Evolutionary conservation across 495 filamentous ascomycete genomes (phyloP), one percentile per base, ranked within the genome.

Genomic region (Amorphotheca resinae): DNA sequence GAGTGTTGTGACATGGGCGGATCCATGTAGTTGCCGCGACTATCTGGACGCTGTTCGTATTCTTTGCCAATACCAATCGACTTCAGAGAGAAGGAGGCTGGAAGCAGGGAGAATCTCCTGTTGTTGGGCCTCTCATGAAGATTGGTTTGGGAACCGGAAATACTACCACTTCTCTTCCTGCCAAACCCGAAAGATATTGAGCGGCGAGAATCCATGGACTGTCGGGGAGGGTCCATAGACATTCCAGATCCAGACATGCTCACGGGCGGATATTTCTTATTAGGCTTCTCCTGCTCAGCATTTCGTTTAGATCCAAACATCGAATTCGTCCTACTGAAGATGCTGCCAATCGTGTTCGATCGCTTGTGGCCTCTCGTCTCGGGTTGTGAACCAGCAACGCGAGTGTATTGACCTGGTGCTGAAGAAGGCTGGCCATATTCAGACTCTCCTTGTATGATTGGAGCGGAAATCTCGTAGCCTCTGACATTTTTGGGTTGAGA

Each of bases 271-370:
- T 81, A 88, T 42, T 55, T 55, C 49, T 68, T 77, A 58, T 67
- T 75, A 16, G 60, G 53, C 28, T 55, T 63, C 54, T 51, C 49
- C 25, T 44, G 41, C 68, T 66, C 41, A 63, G 57, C 17, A 54
- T 59, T 51, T 11, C 65, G 67, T 33, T 63, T 64, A 26, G 70
- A 72, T 14, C 81, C 78, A 57, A 93, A 86, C 28, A 93, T 67
- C 5, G 83, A 89, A 12, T 77, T 78, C 43, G 79, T 81, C 28
- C 87, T 77, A 44, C 82, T 76, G 59, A 94, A 83, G 44, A 88
- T 74, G 44, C 84, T 80, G 26, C 84, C 80, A 52, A 95, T 77
- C 3, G 88, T 95, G 60, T 79, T 94, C 1, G 88, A 93, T 48
- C 88, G 72, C 62, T 86, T 88, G 66, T 95, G 88, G n/a, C 80